Conservation (phyloP, 2,329 filamentous ascomycete genomes). For the Colletotrichum sp. region DNA sequence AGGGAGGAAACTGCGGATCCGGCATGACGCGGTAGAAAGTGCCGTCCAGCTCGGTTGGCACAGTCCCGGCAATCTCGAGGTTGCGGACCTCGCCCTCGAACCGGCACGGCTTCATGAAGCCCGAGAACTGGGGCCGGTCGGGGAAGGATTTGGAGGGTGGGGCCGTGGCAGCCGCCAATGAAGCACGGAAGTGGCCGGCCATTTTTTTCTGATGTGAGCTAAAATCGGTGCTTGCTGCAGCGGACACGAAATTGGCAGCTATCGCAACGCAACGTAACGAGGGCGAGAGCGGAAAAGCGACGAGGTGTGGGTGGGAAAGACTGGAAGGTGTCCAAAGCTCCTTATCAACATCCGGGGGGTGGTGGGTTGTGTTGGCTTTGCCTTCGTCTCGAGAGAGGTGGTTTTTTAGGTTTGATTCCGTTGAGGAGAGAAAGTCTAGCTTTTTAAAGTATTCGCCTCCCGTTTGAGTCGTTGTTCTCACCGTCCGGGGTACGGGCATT, state of each 20-base stretch:
- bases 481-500: not conserved
- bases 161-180: not conserved
- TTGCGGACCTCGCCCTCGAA: slow-evolving; percentile 21
- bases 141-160: not conserved
- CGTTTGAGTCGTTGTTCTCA: not conserved
- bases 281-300: not conserved
- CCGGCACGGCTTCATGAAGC: slow-evolving; percentile 18
- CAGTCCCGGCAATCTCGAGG: slow-evolving; percentile 23
- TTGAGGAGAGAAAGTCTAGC: not conserved
- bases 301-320: not conserved
- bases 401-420: not conserved
- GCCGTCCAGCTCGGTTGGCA: slow-evolving; percentile 27
- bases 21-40: slow-evolving; percentile 41
- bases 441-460: not conserved
- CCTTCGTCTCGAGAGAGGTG: not conserved
- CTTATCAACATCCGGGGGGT: not conserved
- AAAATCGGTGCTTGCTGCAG: not conserved
- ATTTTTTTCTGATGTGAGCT: not conserved
- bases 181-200: slow-evolving; percentile 14
- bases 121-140: slow-evolving; percentile 18
- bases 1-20: slow-evolving; percentile 41
- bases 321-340: not conserved
- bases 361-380: not conserved
- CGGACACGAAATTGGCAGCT: not conserved
- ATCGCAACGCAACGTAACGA: not conserved